Conservation (phyloP, 495 filamentous ascomycete species). For the Aspergillus saccharolyticus region DNA sequence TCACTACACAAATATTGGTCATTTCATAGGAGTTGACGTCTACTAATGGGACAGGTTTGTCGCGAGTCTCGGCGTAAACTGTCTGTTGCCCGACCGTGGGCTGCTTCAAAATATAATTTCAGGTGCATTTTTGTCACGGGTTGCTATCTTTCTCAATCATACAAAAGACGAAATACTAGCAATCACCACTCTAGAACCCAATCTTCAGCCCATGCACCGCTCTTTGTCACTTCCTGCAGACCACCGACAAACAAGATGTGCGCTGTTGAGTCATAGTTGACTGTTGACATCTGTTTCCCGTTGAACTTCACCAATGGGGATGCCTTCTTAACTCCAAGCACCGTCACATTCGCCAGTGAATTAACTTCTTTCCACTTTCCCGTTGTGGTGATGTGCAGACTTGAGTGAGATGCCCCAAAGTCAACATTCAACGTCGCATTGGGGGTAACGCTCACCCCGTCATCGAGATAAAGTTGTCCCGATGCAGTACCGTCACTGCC, state of each 20-base stretch:
- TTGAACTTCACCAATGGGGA: slow-evolving; percentile 49
- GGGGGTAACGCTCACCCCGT: slow-evolving; percentile 67
- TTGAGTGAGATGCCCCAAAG: slow-evolving; percentile 46
- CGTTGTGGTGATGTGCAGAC: slow-evolving; percentile 40
- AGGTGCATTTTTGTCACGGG: neutral
- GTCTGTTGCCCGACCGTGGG: neutral
- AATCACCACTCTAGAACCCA: slow-evolving; percentile 57
- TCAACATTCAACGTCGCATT: slow-evolving; percentile 52
- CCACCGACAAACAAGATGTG: slow-evolving; percentile 47
- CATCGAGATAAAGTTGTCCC: slow-evolving; percentile 75
- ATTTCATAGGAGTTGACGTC: no score
- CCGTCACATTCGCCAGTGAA: slow-evolving; percentile 58
- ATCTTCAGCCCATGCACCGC: slow-evolving; percentile 52
- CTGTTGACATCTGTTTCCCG: slow-evolving; percentile 36
- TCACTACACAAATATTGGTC: no score
- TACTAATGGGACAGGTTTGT: no score
- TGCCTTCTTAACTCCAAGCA: slow-evolving; percentile 53
- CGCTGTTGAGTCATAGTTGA: slow-evolving; percentile 45
- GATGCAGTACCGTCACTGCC: slow-evolving; percentile 50
- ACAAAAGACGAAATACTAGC: no score
- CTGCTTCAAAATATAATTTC: neutral
- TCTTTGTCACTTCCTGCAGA: slow-evolving; percentile 42
- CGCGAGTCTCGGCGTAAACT: neutral
- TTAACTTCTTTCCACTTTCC: slow-evolving; percentile 59
- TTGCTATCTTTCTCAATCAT: no score